phyloP scores from a whole-genome alignment of 495 filamentous ascomycete species.

The Aspergillus carlsbadensis region DNA sequence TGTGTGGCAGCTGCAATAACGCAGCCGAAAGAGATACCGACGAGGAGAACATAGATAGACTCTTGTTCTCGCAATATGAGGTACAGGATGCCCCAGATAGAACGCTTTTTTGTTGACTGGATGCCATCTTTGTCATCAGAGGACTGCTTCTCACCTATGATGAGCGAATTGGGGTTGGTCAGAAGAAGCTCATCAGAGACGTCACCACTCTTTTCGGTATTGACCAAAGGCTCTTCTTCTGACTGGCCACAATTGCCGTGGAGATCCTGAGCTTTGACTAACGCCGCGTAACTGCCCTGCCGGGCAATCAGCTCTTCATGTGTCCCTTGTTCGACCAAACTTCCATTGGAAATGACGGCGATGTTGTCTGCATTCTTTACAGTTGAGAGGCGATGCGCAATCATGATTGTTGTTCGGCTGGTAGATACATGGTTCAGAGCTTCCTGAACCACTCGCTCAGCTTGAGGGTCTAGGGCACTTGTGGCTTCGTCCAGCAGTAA shows the following conservation, averaged over 20 bases:
- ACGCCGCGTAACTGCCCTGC: constrained; percentile 64
- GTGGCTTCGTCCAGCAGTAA: constrained; percentile 96
- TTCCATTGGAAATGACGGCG: constrained; percentile 83
- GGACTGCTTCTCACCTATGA: not conserved
- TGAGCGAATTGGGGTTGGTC: not conserved
- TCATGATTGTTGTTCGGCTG: constrained; percentile 91
- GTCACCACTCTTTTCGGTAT: not conserved
- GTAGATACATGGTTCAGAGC: constrained; percentile 82
- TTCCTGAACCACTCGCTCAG: constrained; percentile 90
- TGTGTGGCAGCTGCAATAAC: not conserved
- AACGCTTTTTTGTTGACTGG: not conserved
- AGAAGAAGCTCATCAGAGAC: not conserved
- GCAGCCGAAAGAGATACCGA: not conserved
- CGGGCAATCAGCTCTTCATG: constrained; percentile 66
- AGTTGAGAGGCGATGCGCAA: constrained; percentile 91
- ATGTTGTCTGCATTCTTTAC: constrained; percentile 95
- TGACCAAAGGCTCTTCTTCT: not conserved
- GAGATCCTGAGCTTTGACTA: constrained; percentile 77
- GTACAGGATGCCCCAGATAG: not conserved
- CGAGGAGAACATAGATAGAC: not conserved
- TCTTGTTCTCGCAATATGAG: not conserved
- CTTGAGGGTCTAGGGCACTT: constrained; percentile 87
- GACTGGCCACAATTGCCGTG: constrained; percentile 24
- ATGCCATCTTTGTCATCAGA: not conserved
- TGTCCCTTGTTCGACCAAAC: constrained; percentile 82